phyloP scores from a whole-genome alignment of 2,329 filamentous ascomycete genomes.

The Fusarium sterilihyphosum region DNA sequence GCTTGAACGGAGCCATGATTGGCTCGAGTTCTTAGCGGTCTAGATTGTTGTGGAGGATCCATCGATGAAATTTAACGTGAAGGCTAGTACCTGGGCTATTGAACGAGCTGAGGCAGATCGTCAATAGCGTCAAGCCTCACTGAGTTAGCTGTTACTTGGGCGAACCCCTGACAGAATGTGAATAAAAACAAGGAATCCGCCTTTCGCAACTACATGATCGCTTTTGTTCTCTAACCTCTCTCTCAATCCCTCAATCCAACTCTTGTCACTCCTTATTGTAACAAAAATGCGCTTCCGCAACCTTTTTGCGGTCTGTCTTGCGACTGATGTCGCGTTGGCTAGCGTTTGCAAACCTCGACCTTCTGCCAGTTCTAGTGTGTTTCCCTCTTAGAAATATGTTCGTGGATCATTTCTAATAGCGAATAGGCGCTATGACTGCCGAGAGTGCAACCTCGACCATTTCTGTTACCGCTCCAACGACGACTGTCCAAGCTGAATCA shows the following conservation, averaged over 20 bases:
- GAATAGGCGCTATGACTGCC: neutral
- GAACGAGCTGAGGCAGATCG: neutral
- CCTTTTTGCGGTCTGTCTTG: neutral
- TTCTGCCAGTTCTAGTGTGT: neutral
- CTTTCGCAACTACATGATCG: neutral
- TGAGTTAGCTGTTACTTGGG: too few relatives aligned
- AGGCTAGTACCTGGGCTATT: neutral
- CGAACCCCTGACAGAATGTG: neutral
- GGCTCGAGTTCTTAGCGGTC: neutral
- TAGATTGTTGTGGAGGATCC: neutral
- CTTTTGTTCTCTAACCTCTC: neutral
- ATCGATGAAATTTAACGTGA: neutral
- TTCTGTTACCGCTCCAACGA: neutral
- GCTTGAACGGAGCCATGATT: neutral
- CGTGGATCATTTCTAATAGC: too few relatives aligned
- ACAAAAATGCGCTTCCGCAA: neutral
- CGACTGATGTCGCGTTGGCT: neutral
- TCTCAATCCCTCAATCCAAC: too few relatives aligned
- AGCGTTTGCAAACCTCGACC: neutral
- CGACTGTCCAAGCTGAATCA: neutral
- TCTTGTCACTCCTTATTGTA: neutral
- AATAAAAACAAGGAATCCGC: neutral
- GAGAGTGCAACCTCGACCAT: neutral
- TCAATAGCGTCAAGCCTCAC: neutral
- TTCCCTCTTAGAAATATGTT: neutral